These are phyloP conservation scores for Eimeria brunetti DNA, from an alignment of 169 alveolate species.

Conservation along the genomic window DNA sequence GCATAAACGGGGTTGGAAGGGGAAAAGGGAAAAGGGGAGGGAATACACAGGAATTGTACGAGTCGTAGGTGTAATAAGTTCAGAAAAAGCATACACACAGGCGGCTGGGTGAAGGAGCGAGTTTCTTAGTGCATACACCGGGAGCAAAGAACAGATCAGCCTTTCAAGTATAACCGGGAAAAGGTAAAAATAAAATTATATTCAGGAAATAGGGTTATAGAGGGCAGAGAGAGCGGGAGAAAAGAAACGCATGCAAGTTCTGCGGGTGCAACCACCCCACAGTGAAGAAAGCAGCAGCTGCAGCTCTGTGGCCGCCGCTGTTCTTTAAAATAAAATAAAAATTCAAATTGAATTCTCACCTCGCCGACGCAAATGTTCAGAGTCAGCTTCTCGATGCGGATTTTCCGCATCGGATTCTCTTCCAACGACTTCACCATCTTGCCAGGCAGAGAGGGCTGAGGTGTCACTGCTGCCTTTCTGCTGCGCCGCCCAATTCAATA, in stretches of 20 bases:
- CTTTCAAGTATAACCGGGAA: too few relatives aligned
- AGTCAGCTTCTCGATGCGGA: constrained; percentile 98
- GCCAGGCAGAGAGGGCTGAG: constrained; percentile 24
- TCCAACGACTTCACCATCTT: constrained; percentile 77
- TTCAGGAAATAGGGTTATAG: too few relatives aligned
- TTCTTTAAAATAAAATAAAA: background rate
- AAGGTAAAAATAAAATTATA: too few relatives aligned
- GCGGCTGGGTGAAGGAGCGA: too few relatives aligned
- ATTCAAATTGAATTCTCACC: constrained; percentile 82
- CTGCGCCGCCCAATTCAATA: background rate
- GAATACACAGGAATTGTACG: too few relatives aligned
- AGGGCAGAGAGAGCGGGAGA: background rate
- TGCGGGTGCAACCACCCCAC: constrained; percentile 14
- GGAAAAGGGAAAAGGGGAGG: too few relatives aligned
- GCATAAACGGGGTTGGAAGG: too few relatives aligned
- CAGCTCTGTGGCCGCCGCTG: background rate
- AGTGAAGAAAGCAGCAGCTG: background rate
- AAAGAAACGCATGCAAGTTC: background rate
- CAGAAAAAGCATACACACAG: too few relatives aligned
- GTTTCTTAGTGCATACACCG: too few relatives aligned
- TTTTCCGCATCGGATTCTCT: constrained; percentile 98
- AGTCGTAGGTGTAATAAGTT: too few relatives aligned
- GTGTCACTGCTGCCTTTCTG: constrained; percentile 13
- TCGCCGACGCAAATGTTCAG: constrained; percentile 99
- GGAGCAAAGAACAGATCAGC: too few relatives aligned